A percentile compares a stretch with the other conserved stretches of the same genome.
These are phyloP conservation scores for Puccinia coronata DNA, from an alignment of 1,284 basidiomycete genomes.

Conservation along the genomic window DNA sequence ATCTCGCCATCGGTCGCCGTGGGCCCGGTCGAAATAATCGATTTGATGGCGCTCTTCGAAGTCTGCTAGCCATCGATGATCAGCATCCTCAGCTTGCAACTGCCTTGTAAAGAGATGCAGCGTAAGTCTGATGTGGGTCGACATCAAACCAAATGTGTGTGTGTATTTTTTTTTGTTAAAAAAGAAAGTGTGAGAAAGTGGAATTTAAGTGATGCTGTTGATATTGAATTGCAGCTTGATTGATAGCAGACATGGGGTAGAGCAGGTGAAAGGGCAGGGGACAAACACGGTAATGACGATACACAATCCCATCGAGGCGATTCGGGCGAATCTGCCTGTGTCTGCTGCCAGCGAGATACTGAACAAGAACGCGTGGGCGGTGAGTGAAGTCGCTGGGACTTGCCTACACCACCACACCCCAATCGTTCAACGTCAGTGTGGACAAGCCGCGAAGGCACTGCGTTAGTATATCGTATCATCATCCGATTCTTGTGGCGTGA, in stretches of 20 bases:
- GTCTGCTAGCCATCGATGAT: slow-evolving; percentile 50
- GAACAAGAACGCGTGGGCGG: slow-evolving; percentile 51
- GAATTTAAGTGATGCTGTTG: no score
- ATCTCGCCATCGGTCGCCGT: slow-evolving; percentile 43
- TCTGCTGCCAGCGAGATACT: slow-evolving; percentile 50
- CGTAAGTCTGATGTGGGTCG: slow-evolving; percentile 17
- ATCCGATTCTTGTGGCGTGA: no score
- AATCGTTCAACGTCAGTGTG: background rate
- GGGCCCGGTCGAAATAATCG: slow-evolving; percentile 38
- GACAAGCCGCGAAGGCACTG: no score
- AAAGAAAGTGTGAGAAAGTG: no score
- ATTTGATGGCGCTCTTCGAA: slow-evolving; percentile 50
- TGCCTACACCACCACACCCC: slow-evolving; percentile 2
- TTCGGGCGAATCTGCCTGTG: slow-evolving; percentile 41
- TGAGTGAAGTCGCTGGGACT: slow-evolving; percentile 45
- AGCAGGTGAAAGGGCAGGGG: no score
- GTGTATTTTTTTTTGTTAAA: background rate
- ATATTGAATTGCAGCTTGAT: no score
- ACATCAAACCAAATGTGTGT: background rate
- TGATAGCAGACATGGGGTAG: no score
- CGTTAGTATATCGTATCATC: no score
- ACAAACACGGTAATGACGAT: slow-evolving; percentile 49
- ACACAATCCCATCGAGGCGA: slow-evolving; percentile 49
- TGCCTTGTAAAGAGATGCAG: slow-evolving; percentile 51
- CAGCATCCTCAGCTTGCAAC: slow-evolving; percentile 51